phyloP scores from a whole-genome alignment of 805 yeast genomes.

The Saturnispora mendoncae region DNA sequence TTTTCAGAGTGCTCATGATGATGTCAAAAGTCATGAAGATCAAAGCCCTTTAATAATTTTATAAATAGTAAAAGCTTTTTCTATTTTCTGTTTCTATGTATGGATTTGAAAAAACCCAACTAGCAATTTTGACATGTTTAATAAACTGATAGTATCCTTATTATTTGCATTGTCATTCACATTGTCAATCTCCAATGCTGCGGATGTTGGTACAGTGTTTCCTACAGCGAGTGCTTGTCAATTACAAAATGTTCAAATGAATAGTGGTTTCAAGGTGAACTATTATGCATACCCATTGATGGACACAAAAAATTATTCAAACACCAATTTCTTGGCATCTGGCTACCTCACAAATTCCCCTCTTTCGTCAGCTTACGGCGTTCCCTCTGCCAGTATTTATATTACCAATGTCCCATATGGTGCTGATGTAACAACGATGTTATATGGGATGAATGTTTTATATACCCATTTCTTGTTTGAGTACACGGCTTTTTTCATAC shows the following conservation, averaged over 20 bases:
- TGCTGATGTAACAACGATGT: not conserved
- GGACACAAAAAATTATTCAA: not conserved
- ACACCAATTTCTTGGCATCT: not conserved
- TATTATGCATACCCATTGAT: not conserved
- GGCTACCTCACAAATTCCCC: not conserved
- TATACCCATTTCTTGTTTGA: not conserved
- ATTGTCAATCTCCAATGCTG: not conserved
- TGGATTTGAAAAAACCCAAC: too few relatives aligned
- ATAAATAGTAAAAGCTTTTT: too few relatives aligned
- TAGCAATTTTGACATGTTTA: too few relatives aligned
- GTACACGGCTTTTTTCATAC: not conserved
- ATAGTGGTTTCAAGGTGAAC: not conserved
- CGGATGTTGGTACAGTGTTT: not conserved
- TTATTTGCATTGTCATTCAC: too few relatives aligned
- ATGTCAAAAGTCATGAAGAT: too few relatives aligned
- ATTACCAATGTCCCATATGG: not conserved
- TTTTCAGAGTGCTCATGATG: too few relatives aligned
- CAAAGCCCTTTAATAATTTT: too few relatives aligned
- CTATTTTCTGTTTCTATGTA: too few relatives aligned
- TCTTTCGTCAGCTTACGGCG: not conserved
- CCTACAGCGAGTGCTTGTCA: slow-evolving; percentile 1
- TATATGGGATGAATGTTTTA: not conserved
- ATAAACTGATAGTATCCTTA: too few relatives aligned
- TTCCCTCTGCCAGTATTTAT: not conserved
- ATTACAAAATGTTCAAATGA: not conserved